Percentiles rank a stretch among this genome's conserved stretches.
phyloP scores from a whole-genome alignment of 495 filamentous ascomycete genomes.

The Penicillium goetzii region DNA sequence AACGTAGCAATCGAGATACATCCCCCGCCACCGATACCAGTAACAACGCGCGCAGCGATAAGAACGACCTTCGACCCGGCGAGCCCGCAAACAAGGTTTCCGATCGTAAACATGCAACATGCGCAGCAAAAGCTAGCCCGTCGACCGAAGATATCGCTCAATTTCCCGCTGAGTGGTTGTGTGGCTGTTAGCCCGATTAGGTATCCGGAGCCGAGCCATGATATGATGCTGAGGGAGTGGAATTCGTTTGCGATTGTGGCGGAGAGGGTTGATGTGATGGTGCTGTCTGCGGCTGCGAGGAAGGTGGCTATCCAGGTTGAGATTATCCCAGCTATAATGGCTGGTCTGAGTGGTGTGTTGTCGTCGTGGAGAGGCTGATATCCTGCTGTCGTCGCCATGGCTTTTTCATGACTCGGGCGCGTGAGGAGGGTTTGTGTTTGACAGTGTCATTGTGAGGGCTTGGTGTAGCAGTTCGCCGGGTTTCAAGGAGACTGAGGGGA shows the following conservation, averaged over 20 bases:
- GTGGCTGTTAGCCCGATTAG: slow-evolving; percentile 24
- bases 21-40: slow-evolving; percentile 24
- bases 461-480: no score
- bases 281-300: slow-evolving; percentile 25
- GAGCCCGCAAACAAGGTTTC: slow-evolving; percentile 21
- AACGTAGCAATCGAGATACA: slow-evolving; percentile 26
- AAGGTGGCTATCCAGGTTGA: slow-evolving; percentile 26
- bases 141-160: slow-evolving; percentile 29
- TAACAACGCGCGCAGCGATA: slow-evolving; percentile 17
- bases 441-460: background rate
- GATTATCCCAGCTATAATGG: slow-evolving; percentile 14
- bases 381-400: background rate
- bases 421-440: background rate
- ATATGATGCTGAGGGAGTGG: slow-evolving; percentile 19
- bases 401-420: background rate
- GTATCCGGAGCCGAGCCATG: slow-evolving; percentile 26
- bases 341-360: slow-evolving; percentile 1
- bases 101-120: slow-evolving; percentile 19
- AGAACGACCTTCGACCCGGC: slow-evolving; percentile 12
- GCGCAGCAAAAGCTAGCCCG: slow-evolving; percentile 18
- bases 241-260: slow-evolving; percentile 24
- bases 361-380: slow-evolving; percentile 6
- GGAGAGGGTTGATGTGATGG: slow-evolving; percentile 24
- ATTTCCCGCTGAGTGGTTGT: slow-evolving; percentile 26
- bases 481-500: background rate